Base-by-base conservation (phyloP, 257 asterid genomes). In the Capsicum baccatum region DNA sequence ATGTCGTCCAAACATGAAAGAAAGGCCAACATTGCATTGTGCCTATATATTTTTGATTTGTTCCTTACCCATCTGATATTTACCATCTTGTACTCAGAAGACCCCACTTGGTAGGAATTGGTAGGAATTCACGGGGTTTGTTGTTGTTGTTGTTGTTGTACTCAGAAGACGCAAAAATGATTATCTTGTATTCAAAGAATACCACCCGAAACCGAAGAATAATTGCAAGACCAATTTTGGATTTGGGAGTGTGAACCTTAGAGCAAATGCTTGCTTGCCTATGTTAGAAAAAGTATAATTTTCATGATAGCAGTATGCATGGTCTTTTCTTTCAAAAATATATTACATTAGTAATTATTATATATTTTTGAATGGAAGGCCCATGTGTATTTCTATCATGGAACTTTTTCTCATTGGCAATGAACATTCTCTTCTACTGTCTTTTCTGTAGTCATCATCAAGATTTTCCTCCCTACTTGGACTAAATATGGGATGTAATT, bases 281-380 rank as follows among this genome's bases (percentile, higher is more conserved):
- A 74, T 74, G 21, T 6, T 48, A 50, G 80, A 52, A 74, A 74
- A 74, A 74, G 80, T 74, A 50, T 74, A 50, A 11, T 74, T 74
- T 74, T 74, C 80, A 74, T 74, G 80, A 74, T 74, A 6, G 60
- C 60, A 50, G 12, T 74, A 74, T 74, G 80, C 81, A 48, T 79
- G 84, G 55, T 79, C 63, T 52, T 83, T 79, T 79, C 82, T 55
- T 66, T 86, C 88, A 78, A 66, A 86, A 86, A 39, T 44, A 78
- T 85, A 57, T 86, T 74, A 19, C 11, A 9, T 9, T 21, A 26
- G 54, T 5, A 6, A 54, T 59, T 47, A 11, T 0, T 74, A 64
- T 83, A 85, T 85, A 15, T 86, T 86, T 85, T 86, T 86, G 88
- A 86, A 86, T 86, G 88, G 48, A 86, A 86, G 81, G 59, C 76